A percentile compares a stretch with the other conserved stretches of the same genome.
phyloP scores from a whole-genome alignment of 176 grass and related monocot species.

The Aechmea fasciata region DNA sequence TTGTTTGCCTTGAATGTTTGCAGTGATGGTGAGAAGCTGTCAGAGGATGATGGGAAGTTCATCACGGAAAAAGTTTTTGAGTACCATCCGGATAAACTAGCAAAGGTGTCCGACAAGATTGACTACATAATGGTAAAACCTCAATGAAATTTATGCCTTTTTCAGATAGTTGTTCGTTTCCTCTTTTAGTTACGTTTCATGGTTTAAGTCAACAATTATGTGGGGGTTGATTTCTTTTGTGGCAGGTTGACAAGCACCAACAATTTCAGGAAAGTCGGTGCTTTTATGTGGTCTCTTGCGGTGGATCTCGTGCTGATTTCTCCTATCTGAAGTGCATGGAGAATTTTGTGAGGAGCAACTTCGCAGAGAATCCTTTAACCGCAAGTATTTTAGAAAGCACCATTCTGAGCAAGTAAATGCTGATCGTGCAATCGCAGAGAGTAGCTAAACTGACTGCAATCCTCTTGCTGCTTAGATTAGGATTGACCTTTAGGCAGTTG shows the following conservation, averaged over 20 bases:
- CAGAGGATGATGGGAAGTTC: conserved; percentile 60
- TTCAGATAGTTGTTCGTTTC: not conserved
- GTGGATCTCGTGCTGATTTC: conserved; percentile 24
- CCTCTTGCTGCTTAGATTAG: too few species aligned
- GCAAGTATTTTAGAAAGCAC: conserved; percentile 29
- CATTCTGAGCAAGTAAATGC: not conserved
- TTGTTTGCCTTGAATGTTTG: conserved; percentile 25
- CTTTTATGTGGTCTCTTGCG: conserved; percentile 28
- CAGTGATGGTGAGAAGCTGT: conserved; percentile 50
- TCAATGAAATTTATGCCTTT: not conserved
- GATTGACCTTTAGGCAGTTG: too few species aligned
- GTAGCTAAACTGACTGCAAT: too few species aligned
- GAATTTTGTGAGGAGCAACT: conserved; percentile 32
- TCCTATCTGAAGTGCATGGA: conserved; percentile 51
- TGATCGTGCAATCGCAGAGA: not conserved
- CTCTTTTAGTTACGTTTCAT: not conserved
- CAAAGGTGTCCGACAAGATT: conserved; percentile 49
- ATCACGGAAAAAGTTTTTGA: conserved; percentile 63
- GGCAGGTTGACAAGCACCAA: conserved; percentile 60
- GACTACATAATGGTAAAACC: conserved; percentile 66
- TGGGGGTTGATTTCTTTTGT: conserved; percentile 14
- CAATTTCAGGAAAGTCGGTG: conserved; percentile 32
- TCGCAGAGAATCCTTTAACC: conserved; percentile 33
- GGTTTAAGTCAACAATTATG: not conserved
- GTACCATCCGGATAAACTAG: conserved; percentile 72